Evolutionary conservation across 306 rosid species (phyloP), one percentile per base, ranked within the genome.

Genomic region (Myrica gale): DNA sequence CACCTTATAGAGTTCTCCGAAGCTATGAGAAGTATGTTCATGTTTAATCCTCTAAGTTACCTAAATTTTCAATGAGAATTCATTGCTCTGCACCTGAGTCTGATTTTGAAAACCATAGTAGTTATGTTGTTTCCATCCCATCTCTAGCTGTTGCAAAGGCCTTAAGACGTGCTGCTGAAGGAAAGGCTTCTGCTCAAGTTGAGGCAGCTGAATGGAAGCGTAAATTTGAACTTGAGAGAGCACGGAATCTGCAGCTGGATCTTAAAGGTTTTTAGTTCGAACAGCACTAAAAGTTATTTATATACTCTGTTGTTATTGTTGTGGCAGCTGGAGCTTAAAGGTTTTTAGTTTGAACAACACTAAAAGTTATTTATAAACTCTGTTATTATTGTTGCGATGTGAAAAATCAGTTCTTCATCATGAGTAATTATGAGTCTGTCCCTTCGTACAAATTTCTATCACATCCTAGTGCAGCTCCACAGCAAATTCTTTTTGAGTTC

Each of bases 181-280:
- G 93, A 61, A 95, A 95, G 82, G 97, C 97, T 75, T 81, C 90
- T 77, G 97, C 97, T 80, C 96, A 95, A 79, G 93, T 93, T 56
- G 98, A 92, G 90, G 98, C 97, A 68, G 91, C 89, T 73, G 98
- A 90, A 81, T 95, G 98, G 98, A 92, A 88, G 88, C 97, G 92
- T 26, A 95, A 90, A 92, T 95, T 76, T 81, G 97, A 92, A 77
- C 76, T 89, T 87, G 98, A 95, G 92, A 88, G 87, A 88, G 77
- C 67, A 11, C 84, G 88, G 71, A 92, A 90, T 85, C 80, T 85
- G 76, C 90, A 69, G 75, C 56, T 89, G 79, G 97, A 90, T 53
- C 45, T 42, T 26, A 83, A 82, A 95, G 98, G 97, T 94, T 80
- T 54, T 56, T 74, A 69, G 65, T 7, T 17, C 44, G 10, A 66